A percentile compares a stretch with the other conserved stretches of the same genome.
These are phyloP conservation scores for Mortierella sp. DNA, from an alignment of 371 early-diverging fungal genomes.

Conservation along the genomic window DNA sequence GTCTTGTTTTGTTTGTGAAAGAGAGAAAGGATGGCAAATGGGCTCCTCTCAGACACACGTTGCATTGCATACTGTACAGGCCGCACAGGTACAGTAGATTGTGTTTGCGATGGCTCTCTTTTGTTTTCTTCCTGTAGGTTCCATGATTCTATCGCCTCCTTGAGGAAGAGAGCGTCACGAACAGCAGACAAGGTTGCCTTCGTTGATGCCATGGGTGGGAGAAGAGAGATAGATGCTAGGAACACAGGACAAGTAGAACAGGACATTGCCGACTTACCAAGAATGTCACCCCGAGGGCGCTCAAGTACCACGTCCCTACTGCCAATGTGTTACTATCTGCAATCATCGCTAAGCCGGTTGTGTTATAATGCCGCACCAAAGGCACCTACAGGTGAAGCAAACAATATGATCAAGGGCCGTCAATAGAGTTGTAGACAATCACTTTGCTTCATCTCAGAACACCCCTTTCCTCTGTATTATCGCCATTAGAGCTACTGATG, in stretches of 20 bases:
- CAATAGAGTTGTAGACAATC: no score
- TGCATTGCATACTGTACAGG: no score
- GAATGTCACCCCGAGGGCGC: conserved; percentile 36
- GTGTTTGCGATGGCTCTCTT: no score
- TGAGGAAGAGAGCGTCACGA: background rate
- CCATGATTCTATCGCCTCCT: background rate
- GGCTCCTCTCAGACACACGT: background rate
- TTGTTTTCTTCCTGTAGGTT: no score
- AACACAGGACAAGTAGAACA: background rate
- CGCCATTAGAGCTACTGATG: no score
- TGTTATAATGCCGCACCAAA: conserved; percentile 48
- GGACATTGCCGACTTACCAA: conserved; percentile 25
- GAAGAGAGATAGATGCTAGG: no score
- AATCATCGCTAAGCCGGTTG: conserved; percentile 36
- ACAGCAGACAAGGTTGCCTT: background rate
- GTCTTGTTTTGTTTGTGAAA: no score
- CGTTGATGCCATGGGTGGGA: no score
- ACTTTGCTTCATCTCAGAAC: background rate
- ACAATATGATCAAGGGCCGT: no score
- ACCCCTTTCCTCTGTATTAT: background rate
- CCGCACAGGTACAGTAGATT: no score
- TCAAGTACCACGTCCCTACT: conserved; percentile 52
- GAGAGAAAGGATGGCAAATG: background rate
- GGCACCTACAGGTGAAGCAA: conserved; percentile 27
- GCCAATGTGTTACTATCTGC: conserved; percentile 54